Evolutionary conservation across 306 rosid genomes (phyloP).

Genomic region (Castanea sativa): DNA sequence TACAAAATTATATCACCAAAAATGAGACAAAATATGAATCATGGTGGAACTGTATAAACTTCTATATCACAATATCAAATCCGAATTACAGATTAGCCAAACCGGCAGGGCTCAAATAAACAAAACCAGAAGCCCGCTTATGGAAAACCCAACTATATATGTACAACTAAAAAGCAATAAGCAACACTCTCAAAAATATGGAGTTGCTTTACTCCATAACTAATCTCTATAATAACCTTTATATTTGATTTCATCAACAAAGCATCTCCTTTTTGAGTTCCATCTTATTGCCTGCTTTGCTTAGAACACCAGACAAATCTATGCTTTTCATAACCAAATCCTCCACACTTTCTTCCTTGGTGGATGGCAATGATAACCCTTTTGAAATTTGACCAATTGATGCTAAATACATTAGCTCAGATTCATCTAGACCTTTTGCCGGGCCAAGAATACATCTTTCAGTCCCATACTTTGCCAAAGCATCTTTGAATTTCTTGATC

Average conservation of each 20-base stretch:
- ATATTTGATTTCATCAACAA: conserved; percentile 10
- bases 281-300: conserved; percentile 3
- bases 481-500: conserved; percentile 84
- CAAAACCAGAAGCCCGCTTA: conserved; percentile 26
- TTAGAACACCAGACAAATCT: conserved; percentile 35
- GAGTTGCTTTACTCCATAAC: conserved; percentile 23
- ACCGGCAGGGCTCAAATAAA: conserved; percentile 18
- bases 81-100: conserved; percentile 13
- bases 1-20: background rate
- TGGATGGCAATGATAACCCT: conserved; percentile 14
- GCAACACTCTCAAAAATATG: background rate
- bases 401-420: conserved; percentile 49
- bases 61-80: conserved; percentile 9
- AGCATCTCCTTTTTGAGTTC: conserved; percentile 25
- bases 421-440: conserved; percentile 67
- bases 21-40: background rate
- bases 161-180: background rate
- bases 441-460: conserved; percentile 66
- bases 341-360: conserved; percentile 29
- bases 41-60: conserved; percentile 14
- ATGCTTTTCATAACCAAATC: conserved; percentile 27
- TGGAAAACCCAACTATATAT: conserved; percentile 12
- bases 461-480: conserved; percentile 56
- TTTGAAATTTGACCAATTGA: conserved; percentile 43
- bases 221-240: background rate